Evolutionary conservation across 805 yeast species (phyloP).

Genomic region (Maudiozyma barnettii): DNA sequence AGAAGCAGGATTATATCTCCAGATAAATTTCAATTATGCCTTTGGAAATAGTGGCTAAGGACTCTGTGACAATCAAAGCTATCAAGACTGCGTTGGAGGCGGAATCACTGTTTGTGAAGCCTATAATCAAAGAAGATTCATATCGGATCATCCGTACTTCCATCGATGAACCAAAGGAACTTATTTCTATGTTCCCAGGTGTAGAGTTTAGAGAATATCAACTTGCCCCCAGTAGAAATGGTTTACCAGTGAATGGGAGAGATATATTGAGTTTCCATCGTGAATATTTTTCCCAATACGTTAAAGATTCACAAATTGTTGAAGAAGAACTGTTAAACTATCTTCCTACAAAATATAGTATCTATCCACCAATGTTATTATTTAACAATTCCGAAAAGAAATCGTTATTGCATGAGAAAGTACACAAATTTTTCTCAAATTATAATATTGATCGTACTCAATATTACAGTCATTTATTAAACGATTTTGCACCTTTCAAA

Average conservation of each 20-base stretch:
- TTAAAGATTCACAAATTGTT: neutral
- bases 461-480: constrained; percentile 19
- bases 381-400: constrained; percentile 37
- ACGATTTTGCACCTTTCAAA: constrained; percentile 6
- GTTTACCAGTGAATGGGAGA: neutral
- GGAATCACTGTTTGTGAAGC: constrained; percentile 14
- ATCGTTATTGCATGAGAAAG: constrained; percentile 34
- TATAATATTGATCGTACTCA: neutral
- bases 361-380: constrained; percentile 60
- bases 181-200: constrained; percentile 1
- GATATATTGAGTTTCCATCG: neutral
- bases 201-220: constrained; percentile 6
- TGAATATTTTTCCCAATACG: constrained; percentile 3
- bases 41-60: constrained; percentile 15
- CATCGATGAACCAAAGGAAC: constrained; percentile 1
- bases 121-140: constrained; percentile 13
- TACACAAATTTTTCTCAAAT: constrained; percentile 21
- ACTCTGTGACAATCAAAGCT: constrained; percentile 12
- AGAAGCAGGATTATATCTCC: no score
- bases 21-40: constrained; percentile 5
- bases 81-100: constrained; percentile 21
- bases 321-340: constrained; percentile 7
- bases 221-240: neutral
- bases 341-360: constrained; percentile 39
- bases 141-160: constrained; percentile 18